A percentile compares a stretch with the other conserved stretches of the same genome.
Conservation (phyloP, 768 basidiomycete species). For the Chalciporus pseudorubinellus region DNA sequence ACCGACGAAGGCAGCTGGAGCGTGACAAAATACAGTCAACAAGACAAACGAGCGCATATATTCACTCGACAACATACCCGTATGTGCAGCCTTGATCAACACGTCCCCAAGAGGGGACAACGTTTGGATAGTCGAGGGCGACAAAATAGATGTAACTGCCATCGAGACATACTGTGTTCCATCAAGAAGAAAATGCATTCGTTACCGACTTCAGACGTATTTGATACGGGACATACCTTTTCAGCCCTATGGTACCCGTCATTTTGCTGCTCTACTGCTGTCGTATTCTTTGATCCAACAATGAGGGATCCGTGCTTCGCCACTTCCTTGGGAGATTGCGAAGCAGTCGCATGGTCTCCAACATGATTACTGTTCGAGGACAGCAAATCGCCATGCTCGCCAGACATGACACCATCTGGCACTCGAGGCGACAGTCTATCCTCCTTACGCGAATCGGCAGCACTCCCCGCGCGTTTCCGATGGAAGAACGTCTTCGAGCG, state of each 20-base stretch:
- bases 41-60: not conserved
- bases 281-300: conserved; percentile 23
- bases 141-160: conserved; percentile 28
- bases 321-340: conserved; percentile 15
- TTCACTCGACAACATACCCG: conserved; percentile 7
- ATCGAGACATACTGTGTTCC: conserved; percentile 24
- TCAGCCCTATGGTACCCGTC: conserved; percentile 30
- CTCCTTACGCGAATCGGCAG: not conserved
- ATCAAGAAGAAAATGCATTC: not conserved
- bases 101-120: conserved; percentile 26
- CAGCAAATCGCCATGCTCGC: not conserved
- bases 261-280: conserved; percentile 1
- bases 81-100: conserved; percentile 20
- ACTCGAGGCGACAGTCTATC: not conserved
- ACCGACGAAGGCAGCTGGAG: conserved; percentile 31
- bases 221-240: conserved; percentile 12
- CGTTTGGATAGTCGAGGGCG: conserved; percentile 12
- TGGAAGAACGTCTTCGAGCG: conserved; percentile 22
- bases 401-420: not conserved
- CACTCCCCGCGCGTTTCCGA: conserved; percentile 11
- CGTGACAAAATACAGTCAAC: not conserved
- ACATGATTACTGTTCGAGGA: not conserved
- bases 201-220: not conserved
- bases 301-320: conserved; percentile 30
- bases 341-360: not conserved